These are phyloP conservation scores for Calophaca sinica DNA, from an alignment of 306 rosid genomes.

Conservation along the genomic window DNA sequence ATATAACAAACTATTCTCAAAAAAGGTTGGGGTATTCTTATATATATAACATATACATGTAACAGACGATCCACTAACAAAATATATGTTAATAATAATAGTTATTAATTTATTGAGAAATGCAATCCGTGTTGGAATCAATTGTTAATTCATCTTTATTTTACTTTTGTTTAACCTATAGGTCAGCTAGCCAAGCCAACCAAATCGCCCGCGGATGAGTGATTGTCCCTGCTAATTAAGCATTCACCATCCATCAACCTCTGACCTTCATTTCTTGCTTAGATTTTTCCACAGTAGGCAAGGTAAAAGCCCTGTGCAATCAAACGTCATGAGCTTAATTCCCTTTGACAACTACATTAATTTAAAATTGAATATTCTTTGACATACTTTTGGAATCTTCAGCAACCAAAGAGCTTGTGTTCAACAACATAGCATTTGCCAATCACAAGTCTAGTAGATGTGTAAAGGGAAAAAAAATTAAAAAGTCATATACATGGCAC, in stretches of 20 bases:
- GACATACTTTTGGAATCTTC: conserved; percentile 16
- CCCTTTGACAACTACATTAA: background rate
- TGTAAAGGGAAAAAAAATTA: background rate
- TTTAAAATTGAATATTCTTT: conserved; percentile 14
- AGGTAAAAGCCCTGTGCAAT: conserved; percentile 23
- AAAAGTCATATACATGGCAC: background rate
- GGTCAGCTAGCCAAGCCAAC: background rate
- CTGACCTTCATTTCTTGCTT: conserved; percentile 2
- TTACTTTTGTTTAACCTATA: background rate
- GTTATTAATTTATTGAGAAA: background rate
- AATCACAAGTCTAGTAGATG: conserved; percentile 28
- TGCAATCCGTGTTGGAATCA: conserved; percentile 15
- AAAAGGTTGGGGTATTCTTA: no score
- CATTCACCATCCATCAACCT: conserved; percentile 1
- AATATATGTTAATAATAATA: background rate
- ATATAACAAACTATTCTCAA: no score
- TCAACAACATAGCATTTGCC: conserved; percentile 32
- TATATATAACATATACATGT: no score
- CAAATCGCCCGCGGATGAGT: background rate
- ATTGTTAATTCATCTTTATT: background rate
- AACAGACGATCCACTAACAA: background rate
- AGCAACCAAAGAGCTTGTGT: conserved; percentile 26
- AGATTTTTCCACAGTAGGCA: background rate
- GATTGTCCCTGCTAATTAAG: conserved; percentile 19
- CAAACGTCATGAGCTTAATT: conserved; percentile 25